Conservation (phyloP, 495 filamentous ascomycete genomes). For the Neurospora sp. region DNA sequence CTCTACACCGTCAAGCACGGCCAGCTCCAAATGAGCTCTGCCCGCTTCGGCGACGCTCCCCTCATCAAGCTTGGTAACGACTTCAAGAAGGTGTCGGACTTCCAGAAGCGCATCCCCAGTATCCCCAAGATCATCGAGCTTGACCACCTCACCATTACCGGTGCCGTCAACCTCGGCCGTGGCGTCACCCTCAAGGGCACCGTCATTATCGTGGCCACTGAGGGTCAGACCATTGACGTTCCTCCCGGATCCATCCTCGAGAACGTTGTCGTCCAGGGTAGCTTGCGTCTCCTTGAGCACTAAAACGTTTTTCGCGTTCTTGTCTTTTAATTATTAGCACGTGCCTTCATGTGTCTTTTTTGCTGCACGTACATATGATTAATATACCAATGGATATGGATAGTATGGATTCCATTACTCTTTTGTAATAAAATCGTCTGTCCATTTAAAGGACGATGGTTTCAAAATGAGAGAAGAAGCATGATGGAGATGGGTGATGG, state of each 20-base stretch:
- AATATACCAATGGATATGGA: background rate
- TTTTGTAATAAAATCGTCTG: background rate
- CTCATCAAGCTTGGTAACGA: constrained; percentile 97
- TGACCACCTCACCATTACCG: constrained; percentile 95
- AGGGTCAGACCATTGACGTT: constrained; percentile 96
- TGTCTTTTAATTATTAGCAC: background rate
- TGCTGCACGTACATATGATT: background rate
- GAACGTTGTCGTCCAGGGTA: constrained; percentile 98
- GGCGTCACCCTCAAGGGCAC: constrained; percentile 95
- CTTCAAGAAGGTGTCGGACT: constrained; percentile 99
- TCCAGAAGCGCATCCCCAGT: constrained; percentile 92
- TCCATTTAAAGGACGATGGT: background rate
- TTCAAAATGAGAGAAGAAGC: background rate
- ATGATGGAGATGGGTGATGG: background rate
- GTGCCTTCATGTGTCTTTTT: background rate
- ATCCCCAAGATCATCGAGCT: constrained; percentile 98
- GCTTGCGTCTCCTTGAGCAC: constrained; percentile 88
- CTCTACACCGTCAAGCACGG: constrained; percentile 99
- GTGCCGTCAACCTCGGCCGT: constrained; percentile 89
- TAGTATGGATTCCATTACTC: background rate
- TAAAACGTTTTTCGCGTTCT: constrained; percentile 31
- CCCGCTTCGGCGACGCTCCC: constrained; percentile 94
- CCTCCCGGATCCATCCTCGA: constrained; percentile 92
- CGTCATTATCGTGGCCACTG: constrained; percentile 98
- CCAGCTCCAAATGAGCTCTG: constrained; percentile 90